These are phyloP conservation scores for Papiliotrema fonsecae DNA, from an alignment of 1,284 basidiomycete species.

Conservation along the genomic window DNA sequence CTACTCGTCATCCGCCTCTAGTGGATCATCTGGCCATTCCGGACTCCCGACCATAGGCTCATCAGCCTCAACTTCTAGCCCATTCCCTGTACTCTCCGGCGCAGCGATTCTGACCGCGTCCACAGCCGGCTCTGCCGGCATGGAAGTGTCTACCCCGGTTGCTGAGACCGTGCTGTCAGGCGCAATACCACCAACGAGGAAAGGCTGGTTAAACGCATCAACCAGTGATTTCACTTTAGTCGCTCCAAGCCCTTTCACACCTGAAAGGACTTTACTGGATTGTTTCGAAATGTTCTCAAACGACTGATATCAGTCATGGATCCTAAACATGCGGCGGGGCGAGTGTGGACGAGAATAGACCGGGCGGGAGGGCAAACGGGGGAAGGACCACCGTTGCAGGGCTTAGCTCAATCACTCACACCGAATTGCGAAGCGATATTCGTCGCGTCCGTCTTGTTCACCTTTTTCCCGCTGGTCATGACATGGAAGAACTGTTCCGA, in stretches of 20 bases:
- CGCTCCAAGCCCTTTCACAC: constrained; percentile 88
- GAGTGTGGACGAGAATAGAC: not conserved
- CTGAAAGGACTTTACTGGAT: constrained; percentile 66
- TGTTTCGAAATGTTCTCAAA: constrained; percentile 73
- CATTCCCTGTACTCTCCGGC: too few species aligned
- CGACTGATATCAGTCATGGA: constrained; percentile 52
- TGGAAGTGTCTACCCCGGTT: too few species aligned
- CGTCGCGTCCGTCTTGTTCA: constrained; percentile 97
- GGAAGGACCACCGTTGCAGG: not conserved
- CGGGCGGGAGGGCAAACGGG: too few species aligned
- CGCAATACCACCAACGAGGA: constrained; percentile 40
- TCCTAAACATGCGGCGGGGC: not conserved
- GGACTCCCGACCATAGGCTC: too few species aligned
- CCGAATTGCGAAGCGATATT: constrained; percentile 89
- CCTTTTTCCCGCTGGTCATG: constrained; percentile 82
- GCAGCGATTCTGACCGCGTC: too few species aligned
- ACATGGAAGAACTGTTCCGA: constrained; percentile 73
- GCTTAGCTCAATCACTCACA: constrained; percentile 54
- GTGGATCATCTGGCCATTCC: too few species aligned
- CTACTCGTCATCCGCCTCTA: too few species aligned
- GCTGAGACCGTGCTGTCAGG: too few species aligned
- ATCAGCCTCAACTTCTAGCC: too few species aligned
- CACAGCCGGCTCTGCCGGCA: too few species aligned
- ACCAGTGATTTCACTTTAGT: constrained; percentile 73
- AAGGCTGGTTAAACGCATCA: constrained; percentile 53